Base-by-base conservation (phyloP, 129 eudicot species). In the Calendula officinalis region DNA sequence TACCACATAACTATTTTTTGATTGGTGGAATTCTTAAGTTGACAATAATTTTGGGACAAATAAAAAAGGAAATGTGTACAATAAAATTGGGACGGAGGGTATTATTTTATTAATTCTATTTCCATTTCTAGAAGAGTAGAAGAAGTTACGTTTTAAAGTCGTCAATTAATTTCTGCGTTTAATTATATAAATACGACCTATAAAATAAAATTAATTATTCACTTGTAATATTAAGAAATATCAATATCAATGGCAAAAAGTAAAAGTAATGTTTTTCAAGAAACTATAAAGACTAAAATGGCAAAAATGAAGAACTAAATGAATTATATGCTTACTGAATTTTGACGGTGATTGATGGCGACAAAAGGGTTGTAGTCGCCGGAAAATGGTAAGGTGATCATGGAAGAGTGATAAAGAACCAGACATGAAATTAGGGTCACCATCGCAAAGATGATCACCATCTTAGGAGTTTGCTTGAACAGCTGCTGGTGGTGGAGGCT, bases 401-500 rank as follows among this genome's bases (percentile, higher is more conserved):
- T 22, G 15, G 72, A 55, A 10, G 64, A 66, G 30, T 42, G 46
- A 27, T 44, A 73, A 4, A 73, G 49, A 46, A 64, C 14, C 67
- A 73, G 64, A 16, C 60, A 73, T 27, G 72, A 56, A 27, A 73
- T 22, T 22, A 22, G 51, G 11, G 52, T 49, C 14, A 64, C 60
- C 5, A 35, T 57, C 6, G 78, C 78, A 65, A 73, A 73, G 22
- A 73, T 9, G 60, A 73, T 64, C 11, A 73, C 66, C 72, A 73
- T 56, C 50, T 33, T 65, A 17, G 78, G 78, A 47, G 60, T 65
- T 64, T 56, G 71, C 57, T 55, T 64, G 10, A 54, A 14, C 49
- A 72, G 6, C 16, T 30, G 55, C 6, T 33, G 66, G 59, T 63
- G 54, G 52, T 36, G 66, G 36, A 40, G 38, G 44, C 10, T 64